Percentiles rank a stretch among this genome's conserved stretches.
Conservation (phyloP, 78 protist genomes). For the Emiliania huxleyi region DNA sequence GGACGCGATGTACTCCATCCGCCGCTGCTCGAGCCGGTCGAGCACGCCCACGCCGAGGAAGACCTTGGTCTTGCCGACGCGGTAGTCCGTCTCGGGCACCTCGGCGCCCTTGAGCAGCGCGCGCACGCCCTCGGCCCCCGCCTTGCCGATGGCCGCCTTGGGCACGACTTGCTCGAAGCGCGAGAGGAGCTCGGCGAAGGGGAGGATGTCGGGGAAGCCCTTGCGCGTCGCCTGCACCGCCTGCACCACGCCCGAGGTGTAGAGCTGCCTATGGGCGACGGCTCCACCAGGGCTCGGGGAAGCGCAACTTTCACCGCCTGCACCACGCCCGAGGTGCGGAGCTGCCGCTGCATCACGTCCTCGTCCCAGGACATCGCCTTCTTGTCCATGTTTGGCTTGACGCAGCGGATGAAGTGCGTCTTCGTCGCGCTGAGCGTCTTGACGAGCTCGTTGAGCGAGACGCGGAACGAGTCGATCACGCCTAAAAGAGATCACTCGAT, state of each 20-base stretch:
- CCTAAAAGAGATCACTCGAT: too few species aligned
- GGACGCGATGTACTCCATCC: neutral
- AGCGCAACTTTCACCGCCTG: neutral
- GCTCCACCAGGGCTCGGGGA: neutral
- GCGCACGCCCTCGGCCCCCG: neutral
- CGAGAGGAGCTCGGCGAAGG: constrained; percentile 63
- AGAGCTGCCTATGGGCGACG: neutral
- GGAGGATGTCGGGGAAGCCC: constrained; percentile 86
- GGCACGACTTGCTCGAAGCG: neutral
- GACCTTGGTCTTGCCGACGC: neutral
- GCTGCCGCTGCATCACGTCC: neutral
- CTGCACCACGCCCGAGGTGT: neutral
- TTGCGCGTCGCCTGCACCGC: constrained; percentile 73
- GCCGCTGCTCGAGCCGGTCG: neutral
- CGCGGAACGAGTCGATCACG: neutral
- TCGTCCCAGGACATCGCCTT: neutral
- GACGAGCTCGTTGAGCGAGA: neutral
- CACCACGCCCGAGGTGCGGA: neutral
- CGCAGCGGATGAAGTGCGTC: neutral
- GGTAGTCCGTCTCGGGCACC: neutral
- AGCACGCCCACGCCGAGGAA: neutral
- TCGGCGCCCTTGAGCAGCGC: neutral
- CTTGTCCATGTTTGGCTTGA: neutral
- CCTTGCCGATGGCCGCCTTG: neutral
- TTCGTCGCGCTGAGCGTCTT: neutral